These are phyloP conservation scores for Endocarpon pusillum DNA, from an alignment of 495 filamentous ascomycete genomes.

Conservation along the genomic window DNA sequence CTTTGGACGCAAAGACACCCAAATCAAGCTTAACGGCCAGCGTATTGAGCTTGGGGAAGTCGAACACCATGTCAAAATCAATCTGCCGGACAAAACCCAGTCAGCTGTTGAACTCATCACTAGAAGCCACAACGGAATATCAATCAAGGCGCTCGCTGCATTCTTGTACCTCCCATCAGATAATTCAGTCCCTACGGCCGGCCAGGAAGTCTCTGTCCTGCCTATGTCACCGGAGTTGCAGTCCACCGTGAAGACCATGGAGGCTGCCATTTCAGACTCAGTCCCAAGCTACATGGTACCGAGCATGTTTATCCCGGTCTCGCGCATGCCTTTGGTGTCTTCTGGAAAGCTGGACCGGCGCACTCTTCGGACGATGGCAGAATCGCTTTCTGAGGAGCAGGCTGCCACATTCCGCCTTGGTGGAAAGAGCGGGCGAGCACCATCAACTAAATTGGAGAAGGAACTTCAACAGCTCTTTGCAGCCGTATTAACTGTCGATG, in stretches of 20 bases:
- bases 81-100: constrained; percentile 19
- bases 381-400: constrained; percentile 22
- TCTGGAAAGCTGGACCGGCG: constrained; percentile 48
- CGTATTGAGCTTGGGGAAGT: constrained; percentile 31
- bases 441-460: constrained; percentile 15
- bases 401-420: constrained; percentile 24
- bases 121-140: constrained; percentile 15
- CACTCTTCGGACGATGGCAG: constrained; percentile 26
- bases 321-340: constrained; percentile 33
- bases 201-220: no score
- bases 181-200: no score
- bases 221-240: constrained; percentile 18
- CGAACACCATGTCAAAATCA: constrained; percentile 20
- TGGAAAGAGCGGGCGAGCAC: constrained; percentile 13
- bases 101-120: constrained; percentile 27
- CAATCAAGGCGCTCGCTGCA: constrained; percentile 22
- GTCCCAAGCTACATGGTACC: constrained; percentile 44
- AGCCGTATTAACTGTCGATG: constrained; percentile 18
- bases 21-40: constrained; percentile 27
- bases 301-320: constrained; percentile 39
- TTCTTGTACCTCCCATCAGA: no score
- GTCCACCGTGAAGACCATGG: constrained; percentile 18
- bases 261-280: constrained; percentile 17
- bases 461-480: constrained; percentile 23
- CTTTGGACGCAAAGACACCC: constrained; percentile 27